These are phyloP conservation scores for Ilyonectria sp. DNA, from an alignment of 2,329 filamentous ascomycete genomes.

Conservation along the genomic window DNA sequence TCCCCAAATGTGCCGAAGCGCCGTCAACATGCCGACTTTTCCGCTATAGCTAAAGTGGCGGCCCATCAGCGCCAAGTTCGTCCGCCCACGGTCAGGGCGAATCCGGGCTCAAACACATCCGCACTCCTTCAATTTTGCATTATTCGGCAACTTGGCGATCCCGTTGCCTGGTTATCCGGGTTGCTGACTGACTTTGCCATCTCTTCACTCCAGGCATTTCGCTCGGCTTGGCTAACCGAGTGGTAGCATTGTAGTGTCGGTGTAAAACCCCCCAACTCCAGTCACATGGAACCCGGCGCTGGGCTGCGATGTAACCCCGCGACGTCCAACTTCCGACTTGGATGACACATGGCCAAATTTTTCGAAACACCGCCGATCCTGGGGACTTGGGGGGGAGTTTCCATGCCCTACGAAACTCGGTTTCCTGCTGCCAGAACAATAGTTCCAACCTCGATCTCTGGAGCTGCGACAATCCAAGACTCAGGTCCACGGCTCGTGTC, in stretches of 20 bases:
- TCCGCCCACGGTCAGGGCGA: slow-evolving; percentile 21
- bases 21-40: neutral
- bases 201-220: neutral
- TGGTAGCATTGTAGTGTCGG: slow-evolving; percentile 9
- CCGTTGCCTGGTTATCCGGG: neutral
- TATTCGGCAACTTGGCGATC: neutral
- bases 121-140: neutral
- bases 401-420: neutral
- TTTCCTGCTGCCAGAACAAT: slow-evolving; percentile 2
- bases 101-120: slow-evolving; percentile 21
- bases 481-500: slow-evolving; percentile 12
- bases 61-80: slow-evolving; percentile 14
- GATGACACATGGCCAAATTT: slow-evolving; percentile 18
- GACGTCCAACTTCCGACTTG: slow-evolving; percentile 18
- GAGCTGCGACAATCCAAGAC: slow-evolving; percentile 11
- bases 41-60: neutral
- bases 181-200: neutral
- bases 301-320: slow-evolving; percentile 10
- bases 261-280: slow-evolving; percentile 5
- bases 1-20: neutral
- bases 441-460: neutral
- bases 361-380: slow-evolving; percentile 23
- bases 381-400: neutral
- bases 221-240: slow-evolving; percentile 13
- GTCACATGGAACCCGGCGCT: slow-evolving; percentile 17